Percentiles rank a stretch among this genome's conserved stretches.
Conservation (phyloP, 305 asterid genomes). For the Nicotiana rustica region DNA sequence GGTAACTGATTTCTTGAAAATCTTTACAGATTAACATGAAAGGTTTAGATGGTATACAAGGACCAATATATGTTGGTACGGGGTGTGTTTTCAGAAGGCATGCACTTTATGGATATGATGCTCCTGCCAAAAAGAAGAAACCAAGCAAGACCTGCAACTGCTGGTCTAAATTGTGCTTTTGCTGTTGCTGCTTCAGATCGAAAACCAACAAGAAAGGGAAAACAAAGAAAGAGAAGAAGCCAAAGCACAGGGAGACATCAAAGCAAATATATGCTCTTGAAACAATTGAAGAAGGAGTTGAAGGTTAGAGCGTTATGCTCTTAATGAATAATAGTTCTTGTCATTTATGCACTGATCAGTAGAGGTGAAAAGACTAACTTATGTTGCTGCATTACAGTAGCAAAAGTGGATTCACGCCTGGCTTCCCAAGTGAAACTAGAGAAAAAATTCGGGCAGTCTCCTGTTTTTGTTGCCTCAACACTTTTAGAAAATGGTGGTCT, state of each 20-base stretch:
- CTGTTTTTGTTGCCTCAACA: slow-evolving; percentile 77
- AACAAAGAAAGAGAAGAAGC: slow-evolving; percentile 63
- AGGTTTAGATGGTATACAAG: slow-evolving; percentile 94
- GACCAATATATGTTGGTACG: slow-evolving; percentile 90
- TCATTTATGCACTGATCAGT: neutral
- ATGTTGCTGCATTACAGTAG: slow-evolving; percentile 51
- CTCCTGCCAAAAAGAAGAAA: slow-evolving; percentile 74
- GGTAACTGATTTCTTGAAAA: slow-evolving; percentile 36
- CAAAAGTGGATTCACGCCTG: slow-evolving; percentile 42
- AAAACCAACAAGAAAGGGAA: slow-evolving; percentile 64
- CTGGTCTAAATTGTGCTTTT: slow-evolving; percentile 84
- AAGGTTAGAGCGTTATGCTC: slow-evolving; percentile 50
- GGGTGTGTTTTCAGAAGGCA: slow-evolving; percentile 91
- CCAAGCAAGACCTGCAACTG: slow-evolving; percentile 91
- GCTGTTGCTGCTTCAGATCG: slow-evolving; percentile 56
- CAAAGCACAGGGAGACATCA: slow-evolving; percentile 78
- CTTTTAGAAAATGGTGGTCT: slow-evolving; percentile 68
- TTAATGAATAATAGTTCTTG: neutral
- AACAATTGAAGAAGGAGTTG: slow-evolving; percentile 77
- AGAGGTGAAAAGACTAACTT: neutral
- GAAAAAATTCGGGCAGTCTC: slow-evolving; percentile 86
- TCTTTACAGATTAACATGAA: slow-evolving; percentile 85
- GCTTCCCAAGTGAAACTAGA: slow-evolving; percentile 71
- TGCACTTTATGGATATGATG: slow-evolving; percentile 81
- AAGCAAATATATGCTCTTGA: slow-evolving; percentile 92